phyloP scores from a whole-genome alignment of 208 protist species.

The Phytomonas sp. region DNA sequence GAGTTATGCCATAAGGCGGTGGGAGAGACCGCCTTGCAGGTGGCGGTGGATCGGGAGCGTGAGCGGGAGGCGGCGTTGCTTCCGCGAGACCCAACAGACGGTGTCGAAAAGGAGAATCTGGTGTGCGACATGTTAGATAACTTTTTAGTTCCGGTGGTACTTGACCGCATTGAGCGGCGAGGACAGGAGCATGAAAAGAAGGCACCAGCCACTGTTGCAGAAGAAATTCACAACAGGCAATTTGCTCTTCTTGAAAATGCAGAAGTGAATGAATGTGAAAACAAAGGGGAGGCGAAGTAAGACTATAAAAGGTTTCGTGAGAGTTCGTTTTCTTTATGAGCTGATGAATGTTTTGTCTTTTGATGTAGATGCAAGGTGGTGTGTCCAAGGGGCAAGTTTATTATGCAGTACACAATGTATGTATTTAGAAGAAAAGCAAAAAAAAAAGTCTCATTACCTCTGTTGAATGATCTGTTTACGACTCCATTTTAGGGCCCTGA shows the following conservation, averaged over 20 bases:
- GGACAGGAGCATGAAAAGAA: conserved; percentile 32
- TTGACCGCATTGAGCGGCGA: conserved; percentile 39
- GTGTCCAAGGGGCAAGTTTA: conserved; percentile 1
- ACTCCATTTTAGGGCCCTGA: conserved; percentile 2
- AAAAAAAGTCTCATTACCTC: not conserved
- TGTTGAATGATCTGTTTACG: conserved; percentile 1
- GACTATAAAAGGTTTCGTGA: too few species aligned
- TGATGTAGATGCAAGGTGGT: conserved; percentile 1
- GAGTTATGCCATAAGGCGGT: conserved; percentile 32
- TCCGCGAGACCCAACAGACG: conserved; percentile 8
- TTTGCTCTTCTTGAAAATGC: not conserved
- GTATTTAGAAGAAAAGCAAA: not conserved
- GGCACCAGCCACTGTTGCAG: conserved; percentile 35
- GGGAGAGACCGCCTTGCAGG: conserved; percentile 52
- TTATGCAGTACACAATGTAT: not conserved
- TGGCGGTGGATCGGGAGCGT: conserved; percentile 46
- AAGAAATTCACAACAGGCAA: conserved; percentile 15
- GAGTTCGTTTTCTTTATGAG: too few species aligned
- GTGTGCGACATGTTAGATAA: conserved; percentile 79
- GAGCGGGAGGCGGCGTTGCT: conserved; percentile 32
- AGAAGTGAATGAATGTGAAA: too few species aligned
- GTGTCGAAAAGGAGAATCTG: conserved; percentile 4
- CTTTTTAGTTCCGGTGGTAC: conserved; percentile 63
- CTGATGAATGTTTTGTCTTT: too few species aligned
- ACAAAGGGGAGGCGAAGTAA: too few species aligned